Conservation (phyloP, 2,329 filamentous ascomycete genomes). For the Colletotrichum chlorophyti region DNA sequence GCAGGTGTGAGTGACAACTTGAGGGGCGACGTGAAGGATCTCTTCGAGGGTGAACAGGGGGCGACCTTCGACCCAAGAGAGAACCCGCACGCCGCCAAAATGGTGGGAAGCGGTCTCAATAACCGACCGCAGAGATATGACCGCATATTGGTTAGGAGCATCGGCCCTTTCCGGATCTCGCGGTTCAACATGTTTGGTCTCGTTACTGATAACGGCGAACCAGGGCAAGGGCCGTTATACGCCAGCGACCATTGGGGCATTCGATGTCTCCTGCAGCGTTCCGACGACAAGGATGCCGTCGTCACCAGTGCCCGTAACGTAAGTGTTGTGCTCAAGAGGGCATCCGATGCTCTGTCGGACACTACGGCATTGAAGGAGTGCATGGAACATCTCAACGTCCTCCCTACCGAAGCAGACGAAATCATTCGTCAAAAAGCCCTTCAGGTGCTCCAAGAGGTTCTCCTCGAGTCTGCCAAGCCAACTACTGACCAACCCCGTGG, state of each 20-base stretch:
- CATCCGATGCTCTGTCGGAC: constrained; percentile 38
- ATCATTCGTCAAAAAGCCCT: constrained; percentile 51
- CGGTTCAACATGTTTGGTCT: constrained; percentile 66
- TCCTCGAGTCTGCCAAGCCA: constrained; percentile 42
- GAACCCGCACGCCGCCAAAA: constrained; percentile 62
- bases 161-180: constrained; percentile 44
- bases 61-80: constrained; percentile 68
- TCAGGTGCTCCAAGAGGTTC: constrained; percentile 47
- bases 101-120: constrained; percentile 52
- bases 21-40: constrained; percentile 37
- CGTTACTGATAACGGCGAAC: constrained; percentile 34
- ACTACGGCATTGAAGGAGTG: constrained; percentile 43
- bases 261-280: constrained; percentile 45
- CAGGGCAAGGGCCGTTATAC: constrained; percentile 31
- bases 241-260: constrained; percentile 68
- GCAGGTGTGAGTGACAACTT: constrained; percentile 46
- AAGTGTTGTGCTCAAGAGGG: constrained; percentile 41
- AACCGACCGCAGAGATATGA: constrained; percentile 71
- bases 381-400: constrained; percentile 44
- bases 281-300: neutral
- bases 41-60: constrained; percentile 66
- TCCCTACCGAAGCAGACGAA: constrained; percentile 56
- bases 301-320: constrained; percentile 30
- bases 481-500: constrained; percentile 5
- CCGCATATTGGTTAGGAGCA: constrained; percentile 61